Evolutionary conservation across 225 moss, liverwort and hornwort species (phyloP), one percentile per base, ranked within the genome.

Genomic region (Neckera pumila): DNA sequence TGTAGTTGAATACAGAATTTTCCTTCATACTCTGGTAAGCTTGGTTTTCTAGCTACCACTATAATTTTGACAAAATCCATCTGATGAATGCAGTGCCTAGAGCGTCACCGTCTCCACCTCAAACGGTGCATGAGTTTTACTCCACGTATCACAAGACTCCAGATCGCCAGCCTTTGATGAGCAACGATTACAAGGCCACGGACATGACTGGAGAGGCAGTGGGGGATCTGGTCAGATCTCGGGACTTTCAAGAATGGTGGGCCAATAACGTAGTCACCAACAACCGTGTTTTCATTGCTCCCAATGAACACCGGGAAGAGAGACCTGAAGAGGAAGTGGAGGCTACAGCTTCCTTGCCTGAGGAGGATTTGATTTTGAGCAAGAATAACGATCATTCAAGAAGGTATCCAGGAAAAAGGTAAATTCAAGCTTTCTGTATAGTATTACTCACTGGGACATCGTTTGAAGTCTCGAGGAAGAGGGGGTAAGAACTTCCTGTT

Each of bases 131-230:
- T 62, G 92, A 92, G 88, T 92, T 88, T 80, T 93, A 93, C 85
- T 94, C 94, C 82, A 92, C 94, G 25, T 94, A 87, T 82, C 94
- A 94, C 86, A 94, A 93, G 90, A 92, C 94, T 82, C 91, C 94
- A 12, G 92, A 90, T 81, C 89, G 92, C 54, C 91, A 87, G 89
- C 93, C 92, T 21, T 90, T 94, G 86, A 94, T 80, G 62, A 80
- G 83, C 88, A 88, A 77, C 70, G 94, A 93, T 75, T 94, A 93
- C 88, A 94, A 93, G 77, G 91, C 93, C 75, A 90, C 93, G 36
- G 93, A 93, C 86, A 90, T 94, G 59, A 94, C 94, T 26, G 92
- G 80, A 66, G 91, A 87, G 83, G 93, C 90, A 53, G 92, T 94
- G 33, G 89, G 87, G 63, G 92, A 92, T 66, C 83, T 94, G 63